Evolutionary conservation across 345 rosid species (phyloP).

Genomic region (Ceriops tagal): DNA sequence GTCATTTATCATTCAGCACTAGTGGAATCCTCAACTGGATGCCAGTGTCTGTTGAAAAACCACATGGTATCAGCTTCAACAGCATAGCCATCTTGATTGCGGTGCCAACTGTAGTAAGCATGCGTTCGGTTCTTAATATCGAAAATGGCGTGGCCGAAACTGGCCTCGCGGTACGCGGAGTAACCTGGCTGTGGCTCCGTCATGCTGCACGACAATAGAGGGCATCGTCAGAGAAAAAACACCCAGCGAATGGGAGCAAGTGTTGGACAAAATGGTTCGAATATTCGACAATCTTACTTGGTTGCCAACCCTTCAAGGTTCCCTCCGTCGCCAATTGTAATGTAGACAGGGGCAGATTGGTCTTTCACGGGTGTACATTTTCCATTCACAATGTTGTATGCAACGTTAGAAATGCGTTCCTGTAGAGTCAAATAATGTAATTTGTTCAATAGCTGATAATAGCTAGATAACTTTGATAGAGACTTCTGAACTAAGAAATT

Average conservation of each 20-base stretch:
- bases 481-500: background rate
- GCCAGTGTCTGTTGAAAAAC: constrained; percentile 21
- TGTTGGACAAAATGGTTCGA: background rate
- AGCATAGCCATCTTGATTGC: constrained; percentile 18
- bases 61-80: constrained; percentile 24
- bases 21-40: background rate
- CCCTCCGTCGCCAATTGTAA: constrained; percentile 90
- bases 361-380: constrained; percentile 56
- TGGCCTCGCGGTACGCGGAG: constrained; percentile 22
- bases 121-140: constrained; percentile 20
- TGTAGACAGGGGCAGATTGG: constrained; percentile 73
- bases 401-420: constrained; percentile 85
- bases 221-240: background rate
- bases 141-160: constrained; percentile 26
- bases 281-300: constrained; percentile 39
- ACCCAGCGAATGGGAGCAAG: background rate
- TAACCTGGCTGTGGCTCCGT: constrained; percentile 16
- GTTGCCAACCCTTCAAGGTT: constrained; percentile 77
- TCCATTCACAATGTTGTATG: constrained; percentile 62
- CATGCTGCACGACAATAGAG: constrained; percentile 16
- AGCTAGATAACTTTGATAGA: background rate
- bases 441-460: background rate
- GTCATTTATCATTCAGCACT: background rate
- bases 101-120: constrained; percentile 24
- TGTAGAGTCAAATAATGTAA: constrained; percentile 11